phyloP scores from a whole-genome alignment of 108 stramenopile genomes.

The Cyclotella distinguenda region DNA sequence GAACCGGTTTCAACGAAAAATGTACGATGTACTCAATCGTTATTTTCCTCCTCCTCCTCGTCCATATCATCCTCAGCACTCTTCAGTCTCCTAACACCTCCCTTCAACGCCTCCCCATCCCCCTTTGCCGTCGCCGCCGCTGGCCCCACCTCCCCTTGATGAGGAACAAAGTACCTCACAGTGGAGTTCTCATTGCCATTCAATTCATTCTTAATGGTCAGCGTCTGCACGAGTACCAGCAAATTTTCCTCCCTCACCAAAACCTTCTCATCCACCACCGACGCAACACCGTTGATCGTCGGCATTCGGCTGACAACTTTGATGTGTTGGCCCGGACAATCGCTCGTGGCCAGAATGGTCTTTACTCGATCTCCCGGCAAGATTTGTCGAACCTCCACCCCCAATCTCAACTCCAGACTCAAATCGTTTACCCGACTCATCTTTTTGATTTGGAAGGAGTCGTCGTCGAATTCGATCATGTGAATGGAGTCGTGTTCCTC shows the following conservation, averaged over 20 bases:
- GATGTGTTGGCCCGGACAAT: constrained; percentile 55
- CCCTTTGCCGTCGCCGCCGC: constrained; percentile 42
- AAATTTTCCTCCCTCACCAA: constrained; percentile 52
- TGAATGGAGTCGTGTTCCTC: constrained; percentile 75
- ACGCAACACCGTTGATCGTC: constrained; percentile 82
- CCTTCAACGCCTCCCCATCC: constrained; percentile 7
- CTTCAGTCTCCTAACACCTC: not conserved
- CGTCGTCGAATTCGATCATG: constrained; percentile 48
- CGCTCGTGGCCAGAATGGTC: constrained; percentile 64
- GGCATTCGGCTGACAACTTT: constrained; percentile 63
- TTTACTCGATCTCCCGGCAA: constrained; percentile 73
- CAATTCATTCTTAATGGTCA: constrained; percentile 70
- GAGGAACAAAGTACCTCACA: constrained; percentile 70
- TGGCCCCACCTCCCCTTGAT: constrained; percentile 35
- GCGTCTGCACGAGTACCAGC: constrained; percentile 62
- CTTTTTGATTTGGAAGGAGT: constrained; percentile 64
- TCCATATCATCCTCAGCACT: constrained; percentile 2
- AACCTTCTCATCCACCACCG: constrained; percentile 68
- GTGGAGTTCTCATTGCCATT: constrained; percentile 65
- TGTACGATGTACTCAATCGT: not conserved
- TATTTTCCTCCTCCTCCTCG: no score
- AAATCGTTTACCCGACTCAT: constrained; percentile 80
- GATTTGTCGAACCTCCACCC: constrained; percentile 49
- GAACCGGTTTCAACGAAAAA: no score
- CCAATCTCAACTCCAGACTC: constrained; percentile 61